These are phyloP conservation scores for Aurantiochytrium sp. DNA, from an alignment of 108 stramenopile species.

Conservation along the genomic window DNA sequence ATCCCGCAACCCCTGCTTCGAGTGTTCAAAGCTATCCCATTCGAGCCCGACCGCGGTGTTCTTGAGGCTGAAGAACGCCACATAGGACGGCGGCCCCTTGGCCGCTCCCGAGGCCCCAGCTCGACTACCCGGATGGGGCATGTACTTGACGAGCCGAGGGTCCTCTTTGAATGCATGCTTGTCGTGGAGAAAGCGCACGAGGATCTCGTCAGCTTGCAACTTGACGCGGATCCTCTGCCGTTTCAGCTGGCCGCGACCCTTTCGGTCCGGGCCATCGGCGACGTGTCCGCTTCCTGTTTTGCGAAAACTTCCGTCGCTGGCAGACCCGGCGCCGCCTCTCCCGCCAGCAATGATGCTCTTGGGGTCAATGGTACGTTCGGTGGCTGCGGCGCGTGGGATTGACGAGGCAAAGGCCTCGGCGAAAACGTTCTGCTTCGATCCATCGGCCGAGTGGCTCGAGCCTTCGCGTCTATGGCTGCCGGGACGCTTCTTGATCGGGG, in stretches of 20 bases:
- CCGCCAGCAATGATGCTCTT: too few relatives aligned
- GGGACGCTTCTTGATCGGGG: neutral
- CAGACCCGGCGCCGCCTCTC: too few relatives aligned
- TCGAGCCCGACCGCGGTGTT: neutral
- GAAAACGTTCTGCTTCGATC: too few relatives aligned
- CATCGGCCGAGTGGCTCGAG: too few relatives aligned
- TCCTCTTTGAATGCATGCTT: neutral
- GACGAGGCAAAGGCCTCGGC: neutral
- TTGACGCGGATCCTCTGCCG: neutral
- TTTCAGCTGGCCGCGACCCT: neutral
- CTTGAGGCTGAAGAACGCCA: neutral
- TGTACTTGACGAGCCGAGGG: neutral
- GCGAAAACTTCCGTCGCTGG: too few relatives aligned
- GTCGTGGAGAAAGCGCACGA: neutral
- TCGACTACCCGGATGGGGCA: too few relatives aligned
- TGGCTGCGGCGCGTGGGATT: neutral
- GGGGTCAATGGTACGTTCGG: too few relatives aligned
- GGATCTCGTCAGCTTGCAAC: neutral
- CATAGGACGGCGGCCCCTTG: neutral
- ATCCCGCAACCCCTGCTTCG: neutral
- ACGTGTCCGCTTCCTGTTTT: too few relatives aligned
- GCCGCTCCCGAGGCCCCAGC: neutral
- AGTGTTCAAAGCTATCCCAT: constrained; percentile 10
- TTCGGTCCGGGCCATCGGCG: too few relatives aligned
- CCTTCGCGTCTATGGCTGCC: neutral